phyloP scores from a whole-genome alignment of 2,329 filamentous ascomycete species.

The Coniochaeta sp. region DNA sequence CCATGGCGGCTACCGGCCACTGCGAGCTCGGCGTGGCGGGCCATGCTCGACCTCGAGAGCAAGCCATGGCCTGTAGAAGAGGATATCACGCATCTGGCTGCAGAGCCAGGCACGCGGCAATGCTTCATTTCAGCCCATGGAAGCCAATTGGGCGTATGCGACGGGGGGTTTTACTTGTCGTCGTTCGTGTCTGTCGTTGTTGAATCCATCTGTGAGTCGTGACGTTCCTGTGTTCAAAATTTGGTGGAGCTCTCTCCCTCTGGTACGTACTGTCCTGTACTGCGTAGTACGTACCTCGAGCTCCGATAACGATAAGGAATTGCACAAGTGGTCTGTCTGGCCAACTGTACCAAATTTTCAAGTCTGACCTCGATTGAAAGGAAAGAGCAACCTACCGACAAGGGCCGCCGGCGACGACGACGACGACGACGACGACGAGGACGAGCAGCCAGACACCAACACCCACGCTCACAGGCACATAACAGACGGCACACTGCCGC shows the following conservation, averaged over 20 bases:
- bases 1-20: not conserved
- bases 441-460: not conserved
- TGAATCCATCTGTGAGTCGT: not conserved
- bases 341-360: slow-evolving; percentile 17
- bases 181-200: not conserved
- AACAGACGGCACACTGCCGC: not conserved
- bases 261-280: too few species aligned
- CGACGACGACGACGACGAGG: not conserved
- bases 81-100: slow-evolving; percentile 15
- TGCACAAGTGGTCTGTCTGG: slow-evolving; percentile 5
- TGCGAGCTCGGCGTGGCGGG: not conserved
- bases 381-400: not conserved
- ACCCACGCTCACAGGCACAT: not conserved
- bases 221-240: slow-evolving; percentile 1
- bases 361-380: not conserved
- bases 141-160: slow-evolving; percentile 6
- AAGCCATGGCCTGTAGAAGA: not conserved
- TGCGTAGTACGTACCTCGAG: slow-evolving; percentile 4
- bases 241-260: not conserved
- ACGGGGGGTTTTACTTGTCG: too few species aligned
- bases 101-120: slow-evolving; percentile 19
- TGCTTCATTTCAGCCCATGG: slow-evolving; percentile 23
- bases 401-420: not conserved
- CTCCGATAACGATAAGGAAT: slow-evolving; percentile 6
- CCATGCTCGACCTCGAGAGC: not conserved